Percentiles rank a stretch among this genome's conserved stretches.
phyloP scores from a whole-genome alignment of 2,329 filamentous ascomycete genomes.

The Ambrosiella beaveri region DNA sequence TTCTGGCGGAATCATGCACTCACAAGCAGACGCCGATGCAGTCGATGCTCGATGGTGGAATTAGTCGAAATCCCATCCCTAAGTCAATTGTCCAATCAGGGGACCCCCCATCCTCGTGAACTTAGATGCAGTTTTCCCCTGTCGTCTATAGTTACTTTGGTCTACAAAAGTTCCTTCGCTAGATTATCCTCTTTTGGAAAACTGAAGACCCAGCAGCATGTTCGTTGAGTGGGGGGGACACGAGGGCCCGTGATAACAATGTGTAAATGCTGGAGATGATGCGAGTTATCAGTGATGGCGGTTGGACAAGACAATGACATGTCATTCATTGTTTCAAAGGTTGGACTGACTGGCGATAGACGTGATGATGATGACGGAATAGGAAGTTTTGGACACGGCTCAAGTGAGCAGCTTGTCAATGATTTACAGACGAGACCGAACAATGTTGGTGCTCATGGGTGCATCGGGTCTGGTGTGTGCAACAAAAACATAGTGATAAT shows the following conservation, averaged over 20 bases:
- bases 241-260: not conserved
- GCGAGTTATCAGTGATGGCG: not conserved
- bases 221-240: not conserved
- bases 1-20: not conserved
- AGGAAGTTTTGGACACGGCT: too few relatives aligned
- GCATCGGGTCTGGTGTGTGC: too few relatives aligned
- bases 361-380: too few relatives aligned
- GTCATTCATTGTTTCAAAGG: too few relatives aligned
- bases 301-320: too few relatives aligned
- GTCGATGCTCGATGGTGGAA: too few relatives aligned
- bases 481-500: too few relatives aligned
- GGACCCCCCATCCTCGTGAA: not conserved
- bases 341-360: too few relatives aligned
- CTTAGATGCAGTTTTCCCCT: not conserved
- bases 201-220: not conserved
- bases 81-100: not conserved
- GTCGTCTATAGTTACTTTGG: not conserved
- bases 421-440: too few relatives aligned
- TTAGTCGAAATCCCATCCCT: not conserved
- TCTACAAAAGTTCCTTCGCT: constrained; percentile 9
- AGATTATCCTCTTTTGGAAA: constrained; percentile 2
- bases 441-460: too few relatives aligned
- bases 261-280: not conserved
- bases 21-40: too few relatives aligned
- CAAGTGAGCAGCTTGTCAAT: too few relatives aligned